phyloP scores from a whole-genome alignment of 805 yeast species.

The Cyberlindnera xishuangbannaensis region DNA sequence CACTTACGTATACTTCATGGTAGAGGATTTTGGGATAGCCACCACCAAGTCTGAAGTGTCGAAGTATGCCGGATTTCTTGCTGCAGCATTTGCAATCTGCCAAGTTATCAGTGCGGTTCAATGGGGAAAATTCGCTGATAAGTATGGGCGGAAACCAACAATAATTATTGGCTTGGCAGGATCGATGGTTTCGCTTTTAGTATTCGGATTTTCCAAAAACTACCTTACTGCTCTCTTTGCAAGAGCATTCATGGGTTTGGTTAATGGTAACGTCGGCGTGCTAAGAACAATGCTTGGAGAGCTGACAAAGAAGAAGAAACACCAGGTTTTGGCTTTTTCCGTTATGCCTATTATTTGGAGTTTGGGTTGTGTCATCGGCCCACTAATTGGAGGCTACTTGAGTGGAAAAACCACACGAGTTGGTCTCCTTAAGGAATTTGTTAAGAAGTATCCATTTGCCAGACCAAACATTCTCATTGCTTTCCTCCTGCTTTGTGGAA shows the following conservation, averaged over 20 bases:
- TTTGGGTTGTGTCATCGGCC: constrained; percentile 11
- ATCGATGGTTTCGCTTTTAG: background rate
- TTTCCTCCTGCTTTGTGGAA: constrained; percentile 1
- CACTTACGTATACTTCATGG: constrained; percentile 60
- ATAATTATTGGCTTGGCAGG: constrained; percentile 24
- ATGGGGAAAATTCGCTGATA: constrained; percentile 54
- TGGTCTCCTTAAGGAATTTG: constrained; percentile 3
- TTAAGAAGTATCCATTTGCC: constrained; percentile 10
- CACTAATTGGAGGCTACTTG: constrained; percentile 11
- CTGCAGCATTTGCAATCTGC: constrained; percentile 52
- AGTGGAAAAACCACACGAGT: constrained; percentile 10
- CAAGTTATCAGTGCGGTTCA: constrained; percentile 51
- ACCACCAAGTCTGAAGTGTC: constrained; percentile 45
- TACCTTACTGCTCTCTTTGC: constrained; percentile 8
- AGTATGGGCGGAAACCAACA: constrained; percentile 52
- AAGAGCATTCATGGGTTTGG: constrained; percentile 6
- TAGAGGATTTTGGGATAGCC: constrained; percentile 46
- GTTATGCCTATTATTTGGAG: constrained; percentile 12
- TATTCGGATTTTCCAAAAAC: constrained; percentile 10
- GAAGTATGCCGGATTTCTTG: constrained; percentile 53
- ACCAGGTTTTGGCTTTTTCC: constrained; percentile 12
- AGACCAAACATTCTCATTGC: constrained; percentile 11
- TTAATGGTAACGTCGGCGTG: constrained; percentile 16
- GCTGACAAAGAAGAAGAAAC: constrained; percentile 11
- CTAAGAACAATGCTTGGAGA: constrained; percentile 14